Base-by-base conservation (phyloP, 768 basidiomycete species). In the Austroboletus eburneus region DNA sequence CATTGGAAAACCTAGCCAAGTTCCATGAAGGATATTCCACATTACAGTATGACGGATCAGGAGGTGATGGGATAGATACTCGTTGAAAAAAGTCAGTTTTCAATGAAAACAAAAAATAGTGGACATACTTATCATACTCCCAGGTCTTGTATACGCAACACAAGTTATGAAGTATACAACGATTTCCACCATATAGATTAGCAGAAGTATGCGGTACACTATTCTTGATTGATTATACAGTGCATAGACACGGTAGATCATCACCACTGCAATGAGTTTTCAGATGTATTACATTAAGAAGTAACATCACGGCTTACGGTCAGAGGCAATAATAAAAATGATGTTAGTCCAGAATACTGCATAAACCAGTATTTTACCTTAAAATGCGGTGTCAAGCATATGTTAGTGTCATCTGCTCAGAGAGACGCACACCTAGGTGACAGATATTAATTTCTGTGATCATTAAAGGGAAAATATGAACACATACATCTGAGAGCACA, bases 221-320 rank as follows among this genome's bases (percentile, higher is more conserved):
- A 0, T 9, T 20, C 38, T 43, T 12, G 52, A 51, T 16, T 6
- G 41, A 2, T 39, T 25, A 18, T 36, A 51, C 24, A 53, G 16
- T 21, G 52, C 52, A 43, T 51, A 53, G 9, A 51, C 34, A 21
- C 49, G 44, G 17, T 40, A 36, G 4, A 53, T n/a, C 52, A 53
- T 53, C 9, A 53, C 10, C 16, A 51, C 52, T 53, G 17, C n/a
- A 32, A 37, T 29, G 8, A 30, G 13, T 24, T 1, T 17, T 6
- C 7, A 17, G 8, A 39, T 5, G 23, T 10, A 10, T n/a, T 8
- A 9, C 13, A 12, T 9, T 16, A n/a, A 7, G 2, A 5, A 12
- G 16, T 21, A 4, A 0, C 23, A 16, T 3, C 20, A 30, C 5
- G 5, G 2, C 52, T 51, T 21, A 53, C 52, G 20, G 9, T 53